Evolutionary conservation across 2,329 filamentous ascomycete species (phyloP).

Genomic region (Xylariaceae sp.): DNA sequence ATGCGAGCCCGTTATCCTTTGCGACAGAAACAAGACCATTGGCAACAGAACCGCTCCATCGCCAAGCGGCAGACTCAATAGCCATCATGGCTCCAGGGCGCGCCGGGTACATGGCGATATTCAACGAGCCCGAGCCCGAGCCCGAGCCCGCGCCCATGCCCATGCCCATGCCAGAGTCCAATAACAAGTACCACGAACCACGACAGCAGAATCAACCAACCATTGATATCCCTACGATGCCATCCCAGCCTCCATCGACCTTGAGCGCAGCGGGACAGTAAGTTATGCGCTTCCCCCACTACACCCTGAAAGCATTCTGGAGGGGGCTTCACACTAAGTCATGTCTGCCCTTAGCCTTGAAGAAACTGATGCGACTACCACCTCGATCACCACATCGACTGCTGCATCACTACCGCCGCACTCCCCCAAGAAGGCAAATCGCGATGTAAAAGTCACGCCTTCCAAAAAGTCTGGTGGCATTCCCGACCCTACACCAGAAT

Average conservation of each 20-base stretch:
- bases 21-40: neutral
- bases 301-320: neutral
- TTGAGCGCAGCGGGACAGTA: neutral
- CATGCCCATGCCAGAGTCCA: neutral
- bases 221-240: neutral
- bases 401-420: neutral
- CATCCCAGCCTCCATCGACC: neutral
- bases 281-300: neutral
- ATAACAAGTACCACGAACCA: neutral
- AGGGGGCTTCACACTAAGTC: neutral
- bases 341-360: neutral
- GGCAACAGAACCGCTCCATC: neutral
- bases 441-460: constrained; percentile 17
- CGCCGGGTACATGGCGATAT: neutral
- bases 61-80: neutral
- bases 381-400: neutral
- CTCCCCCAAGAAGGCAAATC: neutral
- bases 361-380: neutral
- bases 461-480: constrained; percentile 46
- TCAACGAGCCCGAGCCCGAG: neutral
- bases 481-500: constrained; percentile 55
- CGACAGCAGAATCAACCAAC: neutral
- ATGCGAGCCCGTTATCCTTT: neutral
- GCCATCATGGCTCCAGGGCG: constrained; percentile 7
- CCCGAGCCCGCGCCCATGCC: neutral